These are phyloP conservation scores for Shiraia bambusicola DNA, from an alignment of 2,329 filamentous ascomycete species.

Conservation along the genomic window DNA sequence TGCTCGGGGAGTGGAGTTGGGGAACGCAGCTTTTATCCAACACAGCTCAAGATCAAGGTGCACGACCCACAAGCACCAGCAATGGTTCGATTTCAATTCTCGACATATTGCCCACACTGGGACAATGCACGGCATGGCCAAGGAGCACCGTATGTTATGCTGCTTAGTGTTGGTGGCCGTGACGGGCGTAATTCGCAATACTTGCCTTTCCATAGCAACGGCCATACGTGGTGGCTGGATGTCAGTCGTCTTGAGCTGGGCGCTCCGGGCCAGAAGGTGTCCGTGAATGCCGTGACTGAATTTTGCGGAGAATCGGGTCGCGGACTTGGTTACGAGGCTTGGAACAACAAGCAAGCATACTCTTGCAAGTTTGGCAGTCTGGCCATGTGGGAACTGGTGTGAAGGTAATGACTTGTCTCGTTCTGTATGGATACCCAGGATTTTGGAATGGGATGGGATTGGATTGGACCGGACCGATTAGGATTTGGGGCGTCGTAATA, in stretches of 20 bases:
- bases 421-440: conserved; percentile 14
- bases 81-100: conserved; percentile 75
- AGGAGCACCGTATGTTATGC: conserved; percentile 67
- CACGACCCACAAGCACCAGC: conserved; percentile 48
- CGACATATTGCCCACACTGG: conserved; percentile 81
- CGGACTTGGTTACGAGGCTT: conserved; percentile 50
- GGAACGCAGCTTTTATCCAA: conserved; percentile 63
- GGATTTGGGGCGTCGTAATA: background rate
- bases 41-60: conserved; percentile 61
- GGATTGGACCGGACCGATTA: too few species aligned
- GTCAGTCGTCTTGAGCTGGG: conserved; percentile 57
- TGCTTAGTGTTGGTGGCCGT: conserved; percentile 62
- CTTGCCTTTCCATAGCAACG: conserved; percentile 70
- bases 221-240: conserved; percentile 80
- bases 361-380: conserved; percentile 51
- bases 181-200: conserved; percentile 70
- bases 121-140: conserved; percentile 66
- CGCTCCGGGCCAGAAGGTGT: conserved; percentile 58
- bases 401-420: conserved; percentile 7
- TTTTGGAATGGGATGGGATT: conserved; percentile 1
- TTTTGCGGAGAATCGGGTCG: conserved; percentile 55
- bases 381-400: conserved; percentile 57
- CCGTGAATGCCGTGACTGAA: conserved; percentile 62
- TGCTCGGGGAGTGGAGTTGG: conserved; percentile 54
- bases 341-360: conserved; percentile 41